phyloP scores from a whole-genome alignment of 805 yeast genomes.

The Suhomyces tanzawaensis region DNA sequence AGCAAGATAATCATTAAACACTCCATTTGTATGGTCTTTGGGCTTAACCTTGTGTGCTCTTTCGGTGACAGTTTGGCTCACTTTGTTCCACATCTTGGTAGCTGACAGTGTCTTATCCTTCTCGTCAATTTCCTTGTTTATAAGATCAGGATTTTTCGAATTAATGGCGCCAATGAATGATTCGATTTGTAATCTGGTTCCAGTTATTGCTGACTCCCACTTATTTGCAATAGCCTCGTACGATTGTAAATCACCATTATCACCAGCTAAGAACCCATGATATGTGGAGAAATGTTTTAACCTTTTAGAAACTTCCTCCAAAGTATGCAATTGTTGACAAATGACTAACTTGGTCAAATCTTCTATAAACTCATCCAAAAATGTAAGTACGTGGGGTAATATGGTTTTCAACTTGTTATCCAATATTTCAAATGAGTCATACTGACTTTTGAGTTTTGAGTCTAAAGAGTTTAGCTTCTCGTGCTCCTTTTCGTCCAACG shows the following conservation, averaged over 20 bases:
- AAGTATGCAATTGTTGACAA: constrained; percentile 37
- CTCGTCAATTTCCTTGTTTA: constrained; percentile 36
- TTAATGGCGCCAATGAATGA: constrained; percentile 27
- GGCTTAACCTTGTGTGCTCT: constrained; percentile 25
- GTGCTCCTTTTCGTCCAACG: constrained; percentile 38
- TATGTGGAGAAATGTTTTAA: constrained; percentile 21
- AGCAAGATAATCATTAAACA: constrained; percentile 27
- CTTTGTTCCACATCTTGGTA: constrained; percentile 28
- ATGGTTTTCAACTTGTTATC: constrained; percentile 22
- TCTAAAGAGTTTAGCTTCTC: constrained; percentile 31
- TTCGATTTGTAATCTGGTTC: constrained; percentile 38
- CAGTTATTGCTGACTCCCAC: constrained; percentile 39
- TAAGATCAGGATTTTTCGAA: constrained; percentile 35
- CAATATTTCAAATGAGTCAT: constrained; percentile 29
- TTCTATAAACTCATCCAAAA: constrained; percentile 50
- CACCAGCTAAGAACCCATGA: constrained; percentile 25
- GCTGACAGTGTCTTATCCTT: constrained; percentile 22
- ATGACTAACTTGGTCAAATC: constrained; percentile 37
- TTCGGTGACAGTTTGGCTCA: constrained; percentile 17
- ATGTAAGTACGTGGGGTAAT: constrained; percentile 44
- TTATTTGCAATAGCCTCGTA: constrained; percentile 35
- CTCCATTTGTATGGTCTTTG: constrained; percentile 28
- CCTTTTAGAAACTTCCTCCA: constrained; percentile 23
- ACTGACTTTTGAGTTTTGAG: constrained; percentile 26
- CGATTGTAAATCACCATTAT: constrained; percentile 7